Conservation (phyloP, 345 rosid species). For the Ceriops zippeliana region DNA sequence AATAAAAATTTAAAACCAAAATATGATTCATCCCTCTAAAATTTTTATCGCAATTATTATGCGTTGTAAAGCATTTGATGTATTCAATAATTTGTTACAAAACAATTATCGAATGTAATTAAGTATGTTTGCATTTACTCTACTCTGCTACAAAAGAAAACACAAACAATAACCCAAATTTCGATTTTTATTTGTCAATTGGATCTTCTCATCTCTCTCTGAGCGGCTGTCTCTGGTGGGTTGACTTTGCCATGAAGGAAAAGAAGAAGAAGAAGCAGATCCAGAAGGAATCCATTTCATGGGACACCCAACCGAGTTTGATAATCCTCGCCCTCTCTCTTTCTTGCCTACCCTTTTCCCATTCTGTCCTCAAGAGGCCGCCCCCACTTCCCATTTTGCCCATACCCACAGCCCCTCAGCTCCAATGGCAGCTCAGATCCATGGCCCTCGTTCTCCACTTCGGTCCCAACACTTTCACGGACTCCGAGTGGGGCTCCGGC, state of each 20-base stretch:
- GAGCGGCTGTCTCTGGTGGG: too few relatives aligned
- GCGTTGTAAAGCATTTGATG: too few relatives aligned
- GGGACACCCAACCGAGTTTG: neutral
- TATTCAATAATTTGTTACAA: too few relatives aligned
- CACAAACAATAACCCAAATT: too few relatives aligned
- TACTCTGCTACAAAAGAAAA: too few relatives aligned
- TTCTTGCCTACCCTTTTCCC: conserved; percentile 21
- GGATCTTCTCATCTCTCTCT: too few relatives aligned
- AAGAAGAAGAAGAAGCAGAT: neutral
- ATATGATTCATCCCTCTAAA: too few relatives aligned
- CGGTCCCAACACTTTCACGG: conserved; percentile 83
- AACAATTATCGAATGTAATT: too few relatives aligned
- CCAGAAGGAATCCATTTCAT: conserved; percentile 5
- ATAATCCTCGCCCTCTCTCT: conserved; percentile 8
- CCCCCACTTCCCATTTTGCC: conserved; percentile 84
- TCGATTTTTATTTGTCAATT: too few relatives aligned
- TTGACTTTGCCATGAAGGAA: neutral
- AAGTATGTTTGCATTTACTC: too few relatives aligned
- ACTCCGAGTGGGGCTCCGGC: conserved; percentile 89
- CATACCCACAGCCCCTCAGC: conserved; percentile 67
- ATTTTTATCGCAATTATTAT: too few relatives aligned
- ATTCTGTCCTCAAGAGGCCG: conserved; percentile 35
- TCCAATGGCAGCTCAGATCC: conserved; percentile 74
- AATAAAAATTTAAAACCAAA: too few relatives aligned
- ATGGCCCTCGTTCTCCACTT: conserved; percentile 84